Evolutionary conservation across 106 monocot genomes (phyloP), one percentile per base, ranked within the genome.

Genomic region (Allium sativum): DNA sequence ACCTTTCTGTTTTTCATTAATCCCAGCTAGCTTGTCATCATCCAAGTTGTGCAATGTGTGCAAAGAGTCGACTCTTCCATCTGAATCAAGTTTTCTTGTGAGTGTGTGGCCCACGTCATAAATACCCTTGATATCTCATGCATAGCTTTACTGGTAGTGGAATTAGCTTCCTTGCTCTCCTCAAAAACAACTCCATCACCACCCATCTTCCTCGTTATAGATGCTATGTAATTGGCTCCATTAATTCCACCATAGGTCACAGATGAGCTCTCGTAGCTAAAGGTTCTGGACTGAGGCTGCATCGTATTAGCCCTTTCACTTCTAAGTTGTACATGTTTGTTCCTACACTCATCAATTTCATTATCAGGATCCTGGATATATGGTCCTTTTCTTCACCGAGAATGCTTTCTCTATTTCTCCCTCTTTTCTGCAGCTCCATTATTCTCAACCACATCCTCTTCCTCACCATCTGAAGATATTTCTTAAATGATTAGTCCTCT

Each of bases 91-190:
- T 48, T 77, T 95, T 65, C 94, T 86, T 57, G 79, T 79, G 14
- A 87, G 62, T 14, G 94, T 81, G 70, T 95, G 94, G 22, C 94
- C 94, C 94, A 90, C 90, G 21, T 81, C 72, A 71, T 60, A 75
- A 47, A 90, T 76, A 59, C 90, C 54, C 78, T 79, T 21, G 81
- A 81, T 19, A 95, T 8, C 62, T 65, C 84, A 57, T 95, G 95
- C 12, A 73, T 44, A 0, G 95, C 95, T 78, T 68, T 81, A 42
- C 86, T 69, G 43, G 75, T 84, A 41, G 83, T 84, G 0, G 81
- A 71, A 45, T 95, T 87, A 71, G 95, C 95, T 82, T 87, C 87
- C 58, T 78, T 95, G 59, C 71, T 90, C 73, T 95, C 95, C 70
- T 95, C 90, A 58, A 95, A 6, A 47, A 66, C 68, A 9, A 90